Percentiles rank a stretch among this genome's conserved stretches.
Evolutionary conservation across 139 green algal species (phyloP).

Genomic region (Auxenochlorella pyrenoidosa): DNA sequence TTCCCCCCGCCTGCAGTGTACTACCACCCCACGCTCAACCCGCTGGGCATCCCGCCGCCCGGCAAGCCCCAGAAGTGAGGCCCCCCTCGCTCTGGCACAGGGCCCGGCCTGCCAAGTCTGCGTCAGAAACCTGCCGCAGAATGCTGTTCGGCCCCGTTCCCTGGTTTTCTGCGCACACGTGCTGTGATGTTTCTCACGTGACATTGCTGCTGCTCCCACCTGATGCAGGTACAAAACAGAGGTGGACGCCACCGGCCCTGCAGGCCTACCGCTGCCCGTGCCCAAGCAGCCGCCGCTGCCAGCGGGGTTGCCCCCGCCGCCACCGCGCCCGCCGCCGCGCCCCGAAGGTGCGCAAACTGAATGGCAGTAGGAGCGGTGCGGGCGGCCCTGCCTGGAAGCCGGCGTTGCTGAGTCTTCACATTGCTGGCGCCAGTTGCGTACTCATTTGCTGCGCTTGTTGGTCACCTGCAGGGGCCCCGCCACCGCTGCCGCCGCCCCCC

Average conservation of each 20-base stretch:
- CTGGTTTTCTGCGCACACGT: no score
- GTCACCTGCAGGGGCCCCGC: background rate
- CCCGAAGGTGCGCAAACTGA: constrained; percentile 26
- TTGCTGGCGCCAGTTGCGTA: no score
- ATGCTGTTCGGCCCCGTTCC: no score
- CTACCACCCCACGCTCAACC: constrained; percentile 80
- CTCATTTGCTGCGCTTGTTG: background rate
- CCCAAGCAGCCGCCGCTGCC: constrained; percentile 74
- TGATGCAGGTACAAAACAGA: constrained; percentile 32
- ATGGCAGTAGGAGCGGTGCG: no score
- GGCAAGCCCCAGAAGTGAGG: constrained; percentile 65
- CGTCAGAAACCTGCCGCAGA: no score
- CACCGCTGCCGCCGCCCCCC: background rate
- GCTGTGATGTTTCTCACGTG: no score
- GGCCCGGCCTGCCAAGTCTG: background rate
- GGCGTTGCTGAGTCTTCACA: no score
- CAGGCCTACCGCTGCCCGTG: constrained; percentile 56
- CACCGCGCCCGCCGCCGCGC: constrained; percentile 50
- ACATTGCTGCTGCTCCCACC: background rate
- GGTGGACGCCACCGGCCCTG: background rate
- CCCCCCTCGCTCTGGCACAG: background rate
- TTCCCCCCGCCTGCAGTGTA: constrained; percentile 79
- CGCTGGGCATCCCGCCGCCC: constrained; percentile 64
- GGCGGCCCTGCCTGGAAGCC: no score
- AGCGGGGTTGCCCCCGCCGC: constrained; percentile 50